These are phyloP conservation scores for Saitozyma podzolica DNA, from an alignment of 768 basidiomycete species.

Conservation along the genomic window DNA sequence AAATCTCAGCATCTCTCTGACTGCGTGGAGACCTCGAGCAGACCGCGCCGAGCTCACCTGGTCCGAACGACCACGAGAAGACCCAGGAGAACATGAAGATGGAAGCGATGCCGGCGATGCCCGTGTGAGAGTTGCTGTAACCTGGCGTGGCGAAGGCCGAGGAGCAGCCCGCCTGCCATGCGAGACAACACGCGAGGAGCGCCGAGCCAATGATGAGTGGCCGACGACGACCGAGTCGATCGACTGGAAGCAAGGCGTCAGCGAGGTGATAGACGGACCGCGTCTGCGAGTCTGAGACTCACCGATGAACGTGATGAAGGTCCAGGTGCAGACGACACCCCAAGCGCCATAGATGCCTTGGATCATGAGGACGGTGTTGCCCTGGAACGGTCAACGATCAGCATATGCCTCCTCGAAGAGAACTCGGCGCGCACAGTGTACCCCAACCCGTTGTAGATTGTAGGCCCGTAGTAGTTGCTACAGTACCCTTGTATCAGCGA, in stretches of 20 bases:
- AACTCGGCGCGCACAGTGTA: no score
- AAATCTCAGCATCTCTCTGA: no score
- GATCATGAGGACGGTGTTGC: constrained; percentile 55
- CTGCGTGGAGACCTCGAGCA: no score
- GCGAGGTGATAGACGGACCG: no score
- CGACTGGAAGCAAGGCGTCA: constrained; percentile 44
- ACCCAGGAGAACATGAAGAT: constrained; percentile 57
- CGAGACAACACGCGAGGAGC: constrained; percentile 54
- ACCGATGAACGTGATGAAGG: constrained; percentile 62
- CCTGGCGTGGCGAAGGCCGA: constrained; percentile 21
- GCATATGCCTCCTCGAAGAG: no score
- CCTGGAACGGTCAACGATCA: constrained; percentile 51
- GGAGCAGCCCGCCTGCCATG: constrained; percentile 23
- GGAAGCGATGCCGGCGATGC: constrained; percentile 64
- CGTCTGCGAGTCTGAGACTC: no score
- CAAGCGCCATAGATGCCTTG: constrained; percentile 65
- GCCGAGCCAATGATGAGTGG: constrained; percentile 64
- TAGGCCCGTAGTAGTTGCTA: constrained; percentile 62
- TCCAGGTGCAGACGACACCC: constrained; percentile 52
- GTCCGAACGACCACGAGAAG: constrained; percentile 36
- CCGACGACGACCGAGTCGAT: constrained; percentile 64
- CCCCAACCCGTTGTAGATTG: constrained; percentile 63
- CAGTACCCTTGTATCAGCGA: no score
- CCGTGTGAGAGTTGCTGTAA: constrained; percentile 39
- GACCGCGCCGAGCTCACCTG: not conserved